Evolutionary conservation across 225 moss, liverwort and hornwort genomes (phyloP).

Genomic region (Thuidium tamariscinum): DNA sequence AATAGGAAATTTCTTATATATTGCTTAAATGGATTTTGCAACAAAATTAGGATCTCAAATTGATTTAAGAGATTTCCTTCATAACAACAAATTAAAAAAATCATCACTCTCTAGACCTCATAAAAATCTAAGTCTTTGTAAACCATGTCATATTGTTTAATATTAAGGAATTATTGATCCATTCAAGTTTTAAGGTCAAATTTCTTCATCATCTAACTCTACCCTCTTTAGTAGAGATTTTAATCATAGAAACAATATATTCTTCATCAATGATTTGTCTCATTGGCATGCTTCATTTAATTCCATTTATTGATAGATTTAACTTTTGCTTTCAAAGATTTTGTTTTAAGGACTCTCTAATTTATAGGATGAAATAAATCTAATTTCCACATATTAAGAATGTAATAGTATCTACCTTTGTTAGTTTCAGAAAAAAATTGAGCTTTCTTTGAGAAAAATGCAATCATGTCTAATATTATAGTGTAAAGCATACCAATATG

Average conservation of each 20-base stretch:
- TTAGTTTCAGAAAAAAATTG: not conserved
- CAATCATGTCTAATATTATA: not conserved
- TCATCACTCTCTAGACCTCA: not conserved
- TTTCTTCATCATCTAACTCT: rapidly evolving
- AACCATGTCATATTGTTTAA: not conserved
- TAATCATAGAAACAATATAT: not conserved
- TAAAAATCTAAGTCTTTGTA: not conserved
- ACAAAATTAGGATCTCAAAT: not conserved
- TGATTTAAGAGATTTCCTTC: not conserved
- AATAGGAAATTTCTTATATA: not conserved
- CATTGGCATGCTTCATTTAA: not conserved
- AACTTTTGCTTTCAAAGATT: not conserved
- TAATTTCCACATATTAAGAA: not conserved
- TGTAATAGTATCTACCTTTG: not conserved
- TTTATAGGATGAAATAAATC: not conserved
- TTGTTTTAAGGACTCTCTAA: not conserved
- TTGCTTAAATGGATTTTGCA: not conserved
- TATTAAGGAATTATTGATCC: not conserved
- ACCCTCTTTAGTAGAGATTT: rapidly evolving
- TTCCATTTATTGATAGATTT: not conserved
- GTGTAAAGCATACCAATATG: not conserved
- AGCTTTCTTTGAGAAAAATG: not conserved
- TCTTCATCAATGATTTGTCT: not conserved
- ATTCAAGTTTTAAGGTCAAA: rapidly evolving
- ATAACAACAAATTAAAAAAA: not conserved